Evolutionary conservation across 1,284 basidiomycete species (phyloP).

Genomic region (Xerocomus amazonicus): DNA sequence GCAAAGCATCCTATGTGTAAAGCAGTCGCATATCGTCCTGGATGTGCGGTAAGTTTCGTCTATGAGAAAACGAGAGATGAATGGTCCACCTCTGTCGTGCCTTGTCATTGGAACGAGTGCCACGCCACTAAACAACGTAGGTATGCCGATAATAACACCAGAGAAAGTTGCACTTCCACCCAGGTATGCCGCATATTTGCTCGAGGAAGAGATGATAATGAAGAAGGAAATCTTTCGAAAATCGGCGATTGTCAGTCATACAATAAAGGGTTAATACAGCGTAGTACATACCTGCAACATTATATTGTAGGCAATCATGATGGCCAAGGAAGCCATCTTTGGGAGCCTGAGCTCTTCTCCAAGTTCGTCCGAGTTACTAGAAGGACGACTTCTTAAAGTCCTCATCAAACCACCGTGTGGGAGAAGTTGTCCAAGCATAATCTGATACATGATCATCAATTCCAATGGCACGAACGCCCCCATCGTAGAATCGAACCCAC

Average conservation of each 20-base stretch:
- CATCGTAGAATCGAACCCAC: not conserved
- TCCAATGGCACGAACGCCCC: not conserved
- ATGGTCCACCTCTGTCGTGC: constrained; percentile 51
- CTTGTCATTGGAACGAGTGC: constrained; percentile 55
- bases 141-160: constrained; percentile 66
- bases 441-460: not conserved
- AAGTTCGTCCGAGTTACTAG: not conserved
- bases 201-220: constrained; percentile 64
- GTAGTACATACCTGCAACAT: constrained; percentile 42
- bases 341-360: constrained; percentile 48
- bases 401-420: not conserved
- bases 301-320: constrained; percentile 43
- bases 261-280: not conserved
- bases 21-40: constrained; percentile 51
- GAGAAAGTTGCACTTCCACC: constrained; percentile 66
- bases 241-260: no score
- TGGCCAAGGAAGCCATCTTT: constrained; percentile 39
- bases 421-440: constrained; percentile 10
- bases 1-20: constrained; percentile 43
- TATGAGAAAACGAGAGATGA: not conserved
- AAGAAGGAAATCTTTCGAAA: constrained; percentile 57
- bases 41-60: not conserved
- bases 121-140: constrained; percentile 38
- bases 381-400: not conserved
- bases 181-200: constrained; percentile 56